Evolutionary conservation across 495 filamentous ascomycete species (phyloP).

Genomic region (Aspergillus mulundensis): DNA sequence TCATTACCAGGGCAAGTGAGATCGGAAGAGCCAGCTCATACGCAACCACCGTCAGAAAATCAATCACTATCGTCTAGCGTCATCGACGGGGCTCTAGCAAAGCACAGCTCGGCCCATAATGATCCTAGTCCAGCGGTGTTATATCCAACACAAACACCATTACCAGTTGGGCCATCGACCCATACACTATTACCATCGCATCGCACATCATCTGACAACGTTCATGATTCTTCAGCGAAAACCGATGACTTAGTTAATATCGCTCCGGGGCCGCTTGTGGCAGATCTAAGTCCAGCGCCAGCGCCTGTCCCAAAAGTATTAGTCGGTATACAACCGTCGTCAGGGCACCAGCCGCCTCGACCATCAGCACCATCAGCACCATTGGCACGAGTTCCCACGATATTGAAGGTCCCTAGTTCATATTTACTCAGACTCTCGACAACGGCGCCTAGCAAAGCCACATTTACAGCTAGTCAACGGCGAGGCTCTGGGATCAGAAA

Average conservation of each 20-base stretch:
- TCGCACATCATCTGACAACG: not conserved
- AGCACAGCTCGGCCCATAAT: conserved; percentile 12
- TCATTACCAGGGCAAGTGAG: not conserved
- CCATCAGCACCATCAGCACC: not conserved
- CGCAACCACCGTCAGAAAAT: not conserved
- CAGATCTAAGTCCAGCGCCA: not conserved
- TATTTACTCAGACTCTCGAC: not conserved
- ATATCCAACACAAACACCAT: not conserved
- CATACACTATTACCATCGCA: not conserved
- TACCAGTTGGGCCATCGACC: not conserved
- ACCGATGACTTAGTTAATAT: not conserved
- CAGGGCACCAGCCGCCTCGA: not conserved
- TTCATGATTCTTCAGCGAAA: not conserved
- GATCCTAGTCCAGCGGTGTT: conserved; percentile 16
- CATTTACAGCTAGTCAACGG: conserved; percentile 11
- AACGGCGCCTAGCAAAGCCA: conserved; percentile 11
- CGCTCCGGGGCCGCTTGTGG: not conserved
- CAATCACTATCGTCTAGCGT: not conserved
- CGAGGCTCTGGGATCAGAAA: conserved; percentile 10
- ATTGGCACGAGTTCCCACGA: not conserved
- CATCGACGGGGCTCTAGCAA: not conserved
- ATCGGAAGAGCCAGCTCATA: not conserved
- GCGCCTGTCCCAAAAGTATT: not conserved
- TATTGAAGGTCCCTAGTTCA: not conserved
- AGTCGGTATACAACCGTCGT: not conserved